Evolutionary conservation across 2,329 filamentous ascomycete species (phyloP), one percentile per base, ranked within the genome.

Genomic region (Coleophoma crateriformis): DNA sequence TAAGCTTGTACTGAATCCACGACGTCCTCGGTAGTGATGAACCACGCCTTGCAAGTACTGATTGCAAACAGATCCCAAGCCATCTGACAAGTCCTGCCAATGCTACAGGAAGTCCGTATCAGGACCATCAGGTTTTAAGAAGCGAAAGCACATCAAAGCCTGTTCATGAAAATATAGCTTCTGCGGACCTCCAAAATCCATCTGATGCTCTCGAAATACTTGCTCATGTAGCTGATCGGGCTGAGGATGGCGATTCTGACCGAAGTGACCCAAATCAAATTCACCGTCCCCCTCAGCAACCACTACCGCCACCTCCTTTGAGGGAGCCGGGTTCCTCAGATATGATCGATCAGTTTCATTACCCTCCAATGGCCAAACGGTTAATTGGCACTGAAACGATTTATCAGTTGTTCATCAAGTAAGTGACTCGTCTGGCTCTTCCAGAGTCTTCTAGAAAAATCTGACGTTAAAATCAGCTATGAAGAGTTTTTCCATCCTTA

Each of bases 401-500:
- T 11, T 61, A 61, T 38, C 49, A 51, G 13, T 46, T 64, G 34
- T 63, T 65, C 41, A 47, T 51, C 14, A 63, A 38, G 59, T 63
- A 44, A 40, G 54, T 49, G 10, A n/a, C 17, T 14, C 12, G 15
- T 5, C 3, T 27, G 4, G 32, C 3, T 34, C 27, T 20, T 22
- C 27, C 47, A 43, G 44, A 34, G 7, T 5, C 8, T 27, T 27
- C 22, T 19, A 33, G 33, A 33, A 15, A 43, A 50, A 40, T 47
- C 17, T 38, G 3, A 37, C 39, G 20, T 15, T 4, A 14, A 33
- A 7, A 27, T 33, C 33, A 64, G 61, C 22, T 64, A 60, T 34
- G 55, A 63, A 38, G 49, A 61, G 48, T 57, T 56, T 42, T 88
- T 85, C 56, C 84, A 88, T 58, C 81, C 82, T 0, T 88, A 84